Conservation (phyloP, 2,329 filamentous ascomycete genomes). For the Mollisia scopiformis region DNA sequence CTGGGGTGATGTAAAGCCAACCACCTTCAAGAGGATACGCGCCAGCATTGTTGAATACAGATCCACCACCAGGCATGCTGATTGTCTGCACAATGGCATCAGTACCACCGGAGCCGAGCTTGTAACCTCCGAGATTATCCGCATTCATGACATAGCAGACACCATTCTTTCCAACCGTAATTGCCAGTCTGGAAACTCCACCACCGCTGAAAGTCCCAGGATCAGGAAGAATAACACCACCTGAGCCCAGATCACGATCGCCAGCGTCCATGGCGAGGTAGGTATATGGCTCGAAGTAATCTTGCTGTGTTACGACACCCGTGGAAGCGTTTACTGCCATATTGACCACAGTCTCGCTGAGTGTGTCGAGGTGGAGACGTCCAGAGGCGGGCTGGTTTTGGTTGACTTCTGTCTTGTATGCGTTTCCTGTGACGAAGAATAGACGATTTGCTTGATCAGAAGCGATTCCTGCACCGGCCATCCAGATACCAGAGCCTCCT, state of each 20-base stretch:
- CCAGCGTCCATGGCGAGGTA: slow-evolving; percentile 17
- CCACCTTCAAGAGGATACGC: slow-evolving; percentile 43
- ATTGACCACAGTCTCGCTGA: slow-evolving; percentile 19
- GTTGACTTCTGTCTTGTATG: slow-evolving; percentile 10
- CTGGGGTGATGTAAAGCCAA: slow-evolving; percentile 38
- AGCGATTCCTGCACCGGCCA: slow-evolving; percentile 10
- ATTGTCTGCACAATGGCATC: slow-evolving; percentile 39
- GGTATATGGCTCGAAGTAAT: slow-evolving; percentile 21
- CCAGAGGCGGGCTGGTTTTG: slow-evolving; percentile 14
- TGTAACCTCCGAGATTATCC: slow-evolving; percentile 41
- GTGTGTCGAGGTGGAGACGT: slow-evolving; percentile 13
- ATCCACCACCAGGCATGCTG: slow-evolving; percentile 17
- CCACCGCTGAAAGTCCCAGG: slow-evolving; percentile 24
- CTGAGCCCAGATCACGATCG: slow-evolving; percentile 24
- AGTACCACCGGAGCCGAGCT: slow-evolving; percentile 36
- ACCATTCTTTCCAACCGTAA: slow-evolving; percentile 37
- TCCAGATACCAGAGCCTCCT: slow-evolving; percentile 20
- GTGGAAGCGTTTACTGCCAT: slow-evolving; percentile 16
- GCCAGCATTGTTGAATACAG: slow-evolving; percentile 25
- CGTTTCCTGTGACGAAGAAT: slow-evolving; percentile 22
- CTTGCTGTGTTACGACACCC: slow-evolving; percentile 10
- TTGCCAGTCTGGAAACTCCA: slow-evolving; percentile 30
- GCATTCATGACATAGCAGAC: slow-evolving; percentile 39
- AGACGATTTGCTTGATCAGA: slow-evolving; percentile 16
- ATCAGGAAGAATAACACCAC: slow-evolving; percentile 15